phyloP scores from a whole-genome alignment of 2,329 filamentous ascomycete species.

The Pyrenophora seminiperda region DNA sequence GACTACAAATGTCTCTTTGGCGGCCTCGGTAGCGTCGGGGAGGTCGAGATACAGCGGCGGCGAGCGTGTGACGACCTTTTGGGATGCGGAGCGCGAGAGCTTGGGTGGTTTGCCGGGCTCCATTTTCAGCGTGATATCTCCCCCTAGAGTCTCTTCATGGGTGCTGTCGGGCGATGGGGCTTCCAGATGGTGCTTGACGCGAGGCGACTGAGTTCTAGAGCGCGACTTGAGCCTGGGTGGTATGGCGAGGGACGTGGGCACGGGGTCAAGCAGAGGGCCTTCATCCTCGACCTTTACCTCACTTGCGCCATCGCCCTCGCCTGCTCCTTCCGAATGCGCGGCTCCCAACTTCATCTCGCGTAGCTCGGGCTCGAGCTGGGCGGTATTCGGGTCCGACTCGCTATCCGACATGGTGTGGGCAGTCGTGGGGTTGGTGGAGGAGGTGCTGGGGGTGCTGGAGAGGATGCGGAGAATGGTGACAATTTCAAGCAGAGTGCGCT shows the following conservation, averaged over 20 bases:
- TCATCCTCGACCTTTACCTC: constrained; percentile 38
- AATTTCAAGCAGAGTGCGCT: constrained; percentile 20
- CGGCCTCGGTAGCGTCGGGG: constrained; percentile 77
- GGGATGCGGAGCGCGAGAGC: constrained; percentile 72
- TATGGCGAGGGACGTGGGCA: constrained; percentile 37
- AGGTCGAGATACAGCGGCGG: constrained; percentile 73
- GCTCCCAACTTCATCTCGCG: constrained; percentile 54
- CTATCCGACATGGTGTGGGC: constrained; percentile 47
- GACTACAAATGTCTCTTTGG: constrained; percentile 75
- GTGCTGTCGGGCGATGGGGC: constrained; percentile 49
- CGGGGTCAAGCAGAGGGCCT: constrained; percentile 26
- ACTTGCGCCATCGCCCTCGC: constrained; percentile 22
- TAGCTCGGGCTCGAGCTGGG: constrained; percentile 51
- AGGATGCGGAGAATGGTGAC: constrained; percentile 11
- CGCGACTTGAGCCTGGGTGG: constrained; percentile 35
- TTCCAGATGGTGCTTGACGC: constrained; percentile 34
- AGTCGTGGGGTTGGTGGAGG: constrained; percentile 22
- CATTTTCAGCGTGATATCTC: constrained; percentile 66
- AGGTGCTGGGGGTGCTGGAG: constrained; percentile 19
- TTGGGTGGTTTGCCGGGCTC: constrained; percentile 70
- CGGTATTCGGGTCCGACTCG: constrained; percentile 42
- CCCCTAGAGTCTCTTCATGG: constrained; percentile 61
- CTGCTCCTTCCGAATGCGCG: constrained; percentile 20
- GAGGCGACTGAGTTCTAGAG: constrained; percentile 42
- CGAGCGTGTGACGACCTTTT: constrained; percentile 68